phyloP scores from a whole-genome alignment of 306 rosid species.

The Quercus aquifolioides region DNA sequence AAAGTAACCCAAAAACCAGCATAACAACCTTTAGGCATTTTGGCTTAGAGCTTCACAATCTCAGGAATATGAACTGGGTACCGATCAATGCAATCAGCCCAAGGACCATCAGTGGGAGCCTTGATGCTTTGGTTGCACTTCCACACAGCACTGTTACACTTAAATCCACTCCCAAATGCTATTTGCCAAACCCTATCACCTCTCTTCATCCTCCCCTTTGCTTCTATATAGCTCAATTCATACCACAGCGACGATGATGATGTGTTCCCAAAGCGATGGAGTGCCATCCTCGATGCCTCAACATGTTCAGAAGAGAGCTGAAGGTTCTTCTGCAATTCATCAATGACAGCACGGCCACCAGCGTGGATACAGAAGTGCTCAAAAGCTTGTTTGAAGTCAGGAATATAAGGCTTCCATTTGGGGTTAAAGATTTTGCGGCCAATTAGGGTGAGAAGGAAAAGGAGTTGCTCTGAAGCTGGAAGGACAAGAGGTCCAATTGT shows the following conservation, averaged over 20 bases:
- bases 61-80: conserved; percentile 95
- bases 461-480: conserved; percentile 92
- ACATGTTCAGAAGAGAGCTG: conserved; percentile 88
- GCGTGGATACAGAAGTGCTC: conserved; percentile 98
- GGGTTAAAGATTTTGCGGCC: conserved; percentile 80
- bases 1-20: no score
- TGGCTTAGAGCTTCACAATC: conserved; percentile 64
- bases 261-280: conserved; percentile 88
- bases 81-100: conserved; percentile 80
- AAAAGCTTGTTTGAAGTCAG: conserved; percentile 88
- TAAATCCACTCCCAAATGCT: conserved; percentile 90
- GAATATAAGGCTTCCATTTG: conserved; percentile 94
- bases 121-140: conserved; percentile 70
- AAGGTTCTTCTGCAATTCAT: conserved; percentile 87
- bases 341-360: conserved; percentile 90
- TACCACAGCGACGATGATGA: conserved; percentile 97
- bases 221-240: conserved; percentile 72
- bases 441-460: conserved; percentile 63
- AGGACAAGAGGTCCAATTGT: conserved; percentile 93
- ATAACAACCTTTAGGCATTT: no score
- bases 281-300: conserved; percentile 93
- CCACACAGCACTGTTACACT: conserved; percentile 96
- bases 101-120: conserved; percentile 58
- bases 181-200: conserved; percentile 96
- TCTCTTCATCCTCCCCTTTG: conserved; percentile 84